These are phyloP conservation scores for Auxenochlorella pyrenoidosa DNA, from an alignment of 139 green algal species.

Conservation along the genomic window DNA sequence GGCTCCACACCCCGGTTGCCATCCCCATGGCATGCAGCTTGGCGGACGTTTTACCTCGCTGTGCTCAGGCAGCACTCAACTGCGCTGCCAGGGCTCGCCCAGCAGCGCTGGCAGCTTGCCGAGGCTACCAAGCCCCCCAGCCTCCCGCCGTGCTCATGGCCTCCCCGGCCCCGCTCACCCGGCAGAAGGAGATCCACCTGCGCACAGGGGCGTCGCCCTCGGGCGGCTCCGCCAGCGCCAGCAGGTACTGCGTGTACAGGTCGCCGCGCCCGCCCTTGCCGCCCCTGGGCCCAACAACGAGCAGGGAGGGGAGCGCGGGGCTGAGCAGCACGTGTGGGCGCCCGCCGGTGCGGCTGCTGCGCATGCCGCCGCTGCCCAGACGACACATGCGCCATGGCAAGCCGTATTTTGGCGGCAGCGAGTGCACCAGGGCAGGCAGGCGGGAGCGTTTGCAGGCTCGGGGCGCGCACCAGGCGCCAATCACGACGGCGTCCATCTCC, in stretches of 20 bases:
- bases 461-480: slow-evolving; percentile 63
- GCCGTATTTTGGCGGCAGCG: too few species aligned
- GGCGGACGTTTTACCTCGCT: too few species aligned
- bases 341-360: not conserved
- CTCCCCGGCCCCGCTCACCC: slow-evolving; percentile 1
- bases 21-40: not conserved
- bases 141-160: too few species aligned
- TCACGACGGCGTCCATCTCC: slow-evolving; percentile 83
- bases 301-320: not conserved
- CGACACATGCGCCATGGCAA: not conserved
- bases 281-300: slow-evolving; percentile 1
- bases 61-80: too few species aligned
- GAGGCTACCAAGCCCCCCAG: too few species aligned
- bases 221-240: slow-evolving; percentile 65
- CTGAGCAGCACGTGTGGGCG: not conserved
- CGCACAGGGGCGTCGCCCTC: not conserved
- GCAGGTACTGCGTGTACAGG: slow-evolving; percentile 71
- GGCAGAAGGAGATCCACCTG: slow-evolving; percentile 63
- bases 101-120: too few species aligned
- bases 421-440: not conserved
- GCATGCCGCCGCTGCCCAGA: not conserved
- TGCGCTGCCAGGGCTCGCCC: too few species aligned
- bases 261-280: slow-evolving; percentile 25
- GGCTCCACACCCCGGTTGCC: too few species aligned
- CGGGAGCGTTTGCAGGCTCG: not conserved